These are phyloP conservation scores for Wickerhamiella hasegawae DNA, from an alignment of 805 yeast genomes.

Conservation along the genomic window DNA sequence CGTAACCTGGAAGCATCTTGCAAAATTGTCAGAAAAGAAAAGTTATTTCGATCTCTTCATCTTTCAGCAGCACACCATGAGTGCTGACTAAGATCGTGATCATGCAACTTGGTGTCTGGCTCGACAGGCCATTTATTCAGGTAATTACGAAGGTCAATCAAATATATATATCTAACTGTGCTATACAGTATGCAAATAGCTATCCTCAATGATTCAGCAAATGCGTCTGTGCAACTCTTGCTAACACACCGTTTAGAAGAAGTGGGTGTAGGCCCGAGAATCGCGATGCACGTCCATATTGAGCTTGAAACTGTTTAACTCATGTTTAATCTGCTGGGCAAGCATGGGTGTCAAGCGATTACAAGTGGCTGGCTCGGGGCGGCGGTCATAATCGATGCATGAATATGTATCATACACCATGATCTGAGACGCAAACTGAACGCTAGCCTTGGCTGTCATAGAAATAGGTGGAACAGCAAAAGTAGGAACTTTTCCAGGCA, in stretches of 20 bases:
- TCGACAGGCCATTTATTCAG: no score
- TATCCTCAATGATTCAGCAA: no score
- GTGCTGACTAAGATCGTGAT: no score
- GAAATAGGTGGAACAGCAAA: background rate
- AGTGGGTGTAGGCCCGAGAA: constrained; percentile 72
- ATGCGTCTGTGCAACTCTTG: no score
- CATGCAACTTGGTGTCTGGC: no score
- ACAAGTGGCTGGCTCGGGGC: constrained; percentile 85
- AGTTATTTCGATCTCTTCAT: no score
- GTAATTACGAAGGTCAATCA: no score
- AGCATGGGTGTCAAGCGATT: constrained; percentile 74
- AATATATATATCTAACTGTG: no score
- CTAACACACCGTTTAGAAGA: constrained; percentile 29
- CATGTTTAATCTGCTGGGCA: constrained; percentile 76
- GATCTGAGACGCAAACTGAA: constrained; percentile 57
- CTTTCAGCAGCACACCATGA: no score
- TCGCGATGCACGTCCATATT: constrained; percentile 73
- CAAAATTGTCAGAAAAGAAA: no score
- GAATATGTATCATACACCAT: constrained; percentile 73
- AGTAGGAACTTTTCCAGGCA: background rate
- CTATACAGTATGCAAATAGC: no score
- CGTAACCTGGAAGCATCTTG: constrained; percentile 31
- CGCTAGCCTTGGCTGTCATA: background rate
- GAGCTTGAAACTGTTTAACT: constrained; percentile 61
- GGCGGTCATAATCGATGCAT: constrained; percentile 76